Percentiles rank a stretch among this genome's conserved stretches.
Conservation (phyloP, 2,329 filamentous ascomycete species). For the Ophiocordyceps sinensis region DNA sequence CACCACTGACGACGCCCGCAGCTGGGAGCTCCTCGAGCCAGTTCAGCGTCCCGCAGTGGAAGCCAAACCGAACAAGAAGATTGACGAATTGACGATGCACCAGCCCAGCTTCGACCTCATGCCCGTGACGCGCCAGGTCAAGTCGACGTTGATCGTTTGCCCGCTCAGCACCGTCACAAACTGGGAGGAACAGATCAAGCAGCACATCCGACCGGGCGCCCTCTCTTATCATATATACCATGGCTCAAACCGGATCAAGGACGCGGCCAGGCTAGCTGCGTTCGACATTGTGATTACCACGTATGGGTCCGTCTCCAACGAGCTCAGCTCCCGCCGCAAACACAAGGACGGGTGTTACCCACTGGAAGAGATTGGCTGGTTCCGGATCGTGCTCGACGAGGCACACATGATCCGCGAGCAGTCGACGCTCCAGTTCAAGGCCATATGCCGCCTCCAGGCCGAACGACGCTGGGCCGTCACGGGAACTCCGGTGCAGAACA, state of each 20-base stretch:
- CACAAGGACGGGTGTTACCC: slow-evolving; percentile 47
- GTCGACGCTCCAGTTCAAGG: slow-evolving; percentile 67
- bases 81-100: slow-evolving; percentile 11
- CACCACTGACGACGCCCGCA: slow-evolving; percentile 45
- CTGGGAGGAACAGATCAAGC: slow-evolving; percentile 84
- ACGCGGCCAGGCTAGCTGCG: slow-evolving; percentile 50
- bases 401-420: slow-evolving; percentile 89
- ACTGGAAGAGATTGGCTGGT: slow-evolving; percentile 73
- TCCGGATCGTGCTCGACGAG: slow-evolving; percentile 86
- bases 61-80: slow-evolving; percentile 20
- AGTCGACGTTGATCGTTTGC: slow-evolving; percentile 72
- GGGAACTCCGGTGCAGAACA: slow-evolving; percentile 89
- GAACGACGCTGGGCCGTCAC: slow-evolving; percentile 92
- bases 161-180: slow-evolving; percentile 86
- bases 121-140: slow-evolving; percentile 49
- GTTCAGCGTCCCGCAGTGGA: slow-evolving; percentile 29
- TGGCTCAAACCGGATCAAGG: slow-evolving; percentile 59
- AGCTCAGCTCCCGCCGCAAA: slow-evolving; percentile 51
- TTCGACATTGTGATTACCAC: slow-evolving; percentile 86
- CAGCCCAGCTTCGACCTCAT: slow-evolving; percentile 33
- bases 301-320: slow-evolving; percentile 75
- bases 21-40: slow-evolving; percentile 44
- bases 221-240: slow-evolving; percentile 77
- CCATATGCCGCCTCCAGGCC: slow-evolving; percentile 65
- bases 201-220: slow-evolving; percentile 53